Percentiles rank a stretch among this genome's conserved stretches.
phyloP scores from a whole-genome alignment of 2,329 filamentous ascomycete species.

The Leptosphaerulina australis region DNA sequence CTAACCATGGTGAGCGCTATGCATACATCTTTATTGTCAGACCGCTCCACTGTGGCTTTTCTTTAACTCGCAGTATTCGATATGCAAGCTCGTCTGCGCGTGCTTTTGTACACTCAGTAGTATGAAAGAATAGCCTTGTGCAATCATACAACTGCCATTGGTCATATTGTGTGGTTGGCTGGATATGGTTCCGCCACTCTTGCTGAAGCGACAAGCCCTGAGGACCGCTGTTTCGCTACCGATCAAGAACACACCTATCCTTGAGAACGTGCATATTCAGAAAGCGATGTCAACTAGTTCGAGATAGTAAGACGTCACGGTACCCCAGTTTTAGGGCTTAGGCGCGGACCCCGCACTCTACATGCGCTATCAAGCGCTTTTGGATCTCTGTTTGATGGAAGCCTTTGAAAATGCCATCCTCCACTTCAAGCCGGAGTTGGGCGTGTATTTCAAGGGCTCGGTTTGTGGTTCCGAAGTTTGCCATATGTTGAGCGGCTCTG shows the following conservation, averaged over 20 bases:
- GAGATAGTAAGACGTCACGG: background rate
- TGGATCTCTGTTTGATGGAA: background rate
- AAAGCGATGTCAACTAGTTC: conserved; percentile 3
- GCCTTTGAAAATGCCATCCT: background rate
- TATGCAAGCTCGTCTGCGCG: background rate
- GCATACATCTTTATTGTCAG: background rate
- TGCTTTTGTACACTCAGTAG: background rate
- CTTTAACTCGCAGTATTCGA: background rate
- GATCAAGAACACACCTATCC: background rate
- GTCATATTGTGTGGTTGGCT: background rate
- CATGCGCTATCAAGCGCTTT: background rate
- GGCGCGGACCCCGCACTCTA: conserved; percentile 8
- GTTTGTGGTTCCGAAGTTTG: background rate
- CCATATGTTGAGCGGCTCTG: background rate
- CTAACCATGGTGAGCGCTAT: background rate
- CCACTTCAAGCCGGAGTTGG: background rate
- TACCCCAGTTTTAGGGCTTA: conserved; percentile 5
- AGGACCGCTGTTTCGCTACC: conserved; percentile 16
- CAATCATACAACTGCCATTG: conserved; percentile 1
- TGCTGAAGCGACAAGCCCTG: background rate
- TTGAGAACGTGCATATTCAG: conserved; percentile 2
- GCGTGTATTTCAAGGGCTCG: background rate
- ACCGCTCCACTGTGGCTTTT: background rate
- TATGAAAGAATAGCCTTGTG: conserved; percentile 1
- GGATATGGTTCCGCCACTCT: conserved; percentile 4